Conservation (phyloP, 805 yeast species). For the Scheffersomyces coipomensis region DNA sequence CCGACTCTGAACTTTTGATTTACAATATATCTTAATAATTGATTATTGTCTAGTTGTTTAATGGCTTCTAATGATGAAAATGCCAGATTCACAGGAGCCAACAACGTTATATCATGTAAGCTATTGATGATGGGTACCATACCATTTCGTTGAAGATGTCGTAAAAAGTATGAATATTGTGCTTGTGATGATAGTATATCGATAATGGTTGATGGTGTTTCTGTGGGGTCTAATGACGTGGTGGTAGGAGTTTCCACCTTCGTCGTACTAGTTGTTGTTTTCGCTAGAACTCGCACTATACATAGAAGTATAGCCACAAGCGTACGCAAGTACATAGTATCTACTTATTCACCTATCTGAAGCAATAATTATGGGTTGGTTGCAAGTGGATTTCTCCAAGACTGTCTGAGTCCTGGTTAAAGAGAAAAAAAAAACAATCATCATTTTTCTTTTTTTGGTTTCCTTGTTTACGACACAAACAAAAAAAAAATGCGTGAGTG, state of each 20-base stretch:
- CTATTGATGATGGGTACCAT: constrained; percentile 60
- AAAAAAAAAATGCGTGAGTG: too few species aligned
- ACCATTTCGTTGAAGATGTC: constrained; percentile 60
- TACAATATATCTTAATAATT: constrained; percentile 28
- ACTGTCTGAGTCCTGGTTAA: too few species aligned
- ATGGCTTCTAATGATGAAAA: constrained; percentile 33
- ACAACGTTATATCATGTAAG: constrained; percentile 62
- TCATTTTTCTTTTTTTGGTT: too few species aligned
- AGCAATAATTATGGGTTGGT: too few species aligned
- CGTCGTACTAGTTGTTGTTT: constrained; percentile 24
- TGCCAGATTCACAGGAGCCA: constrained; percentile 83
- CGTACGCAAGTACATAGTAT: background rate
- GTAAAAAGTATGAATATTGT: constrained; percentile 63
- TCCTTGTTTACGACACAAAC: too few species aligned
- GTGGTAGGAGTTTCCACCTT: constrained; percentile 45
- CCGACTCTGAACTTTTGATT: constrained; percentile 33
- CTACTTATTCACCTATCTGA: too few species aligned
- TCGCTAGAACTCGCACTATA: background rate
- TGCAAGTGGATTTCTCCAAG: too few species aligned
- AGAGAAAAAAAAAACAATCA: too few species aligned
- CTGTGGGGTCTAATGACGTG: constrained; percentile 9
- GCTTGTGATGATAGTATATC: constrained; percentile 63
- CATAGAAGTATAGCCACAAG: background rate
- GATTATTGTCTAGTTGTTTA: constrained; percentile 7
- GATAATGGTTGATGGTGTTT: constrained; percentile 18